These are phyloP conservation scores for Pseudognaphalium luteoalbum DNA, from an alignment of 129 eudicot species.

Conservation along the genomic window DNA sequence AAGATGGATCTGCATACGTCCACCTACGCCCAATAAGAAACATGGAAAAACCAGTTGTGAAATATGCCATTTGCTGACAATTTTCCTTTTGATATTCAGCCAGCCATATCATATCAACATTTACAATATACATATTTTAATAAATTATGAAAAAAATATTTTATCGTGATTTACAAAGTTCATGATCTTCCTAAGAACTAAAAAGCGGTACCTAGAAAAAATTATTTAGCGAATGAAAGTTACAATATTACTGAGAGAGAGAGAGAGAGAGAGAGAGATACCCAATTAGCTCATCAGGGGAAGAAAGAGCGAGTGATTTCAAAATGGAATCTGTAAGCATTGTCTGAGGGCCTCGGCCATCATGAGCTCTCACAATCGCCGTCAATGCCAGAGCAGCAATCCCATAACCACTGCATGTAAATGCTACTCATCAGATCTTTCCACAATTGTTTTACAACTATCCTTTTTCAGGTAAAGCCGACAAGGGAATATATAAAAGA, in stretches of 20 bases:
- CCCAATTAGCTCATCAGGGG: slow-evolving; percentile 90
- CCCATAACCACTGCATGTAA: slow-evolving; percentile 77
- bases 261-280: slow-evolving; percentile 33
- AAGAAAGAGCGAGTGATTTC: slow-evolving; percentile 52
- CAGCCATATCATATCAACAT: neutral
- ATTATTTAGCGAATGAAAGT: neutral
- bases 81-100: neutral
- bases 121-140: neutral
- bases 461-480: neutral
- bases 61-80: no score
- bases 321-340: slow-evolving; percentile 66
- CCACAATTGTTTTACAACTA: neutral
- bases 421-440: neutral
- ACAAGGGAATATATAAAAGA: neutral
- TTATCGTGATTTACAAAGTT: neutral
- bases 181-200: neutral
- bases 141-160: neutral
- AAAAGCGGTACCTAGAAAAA: neutral
- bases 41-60: neutral
- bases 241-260: slow-evolving; percentile 9
- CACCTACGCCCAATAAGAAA: slow-evolving; percentile 71
- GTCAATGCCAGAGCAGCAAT: slow-evolving; percentile 80
- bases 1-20: slow-evolving; percentile 95
- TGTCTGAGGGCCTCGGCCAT: slow-evolving; percentile 82
- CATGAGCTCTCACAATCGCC: slow-evolving; percentile 77